phyloP scores from a whole-genome alignment of 1,284 basidiomycete species.

The Rhodotorula sp. region DNA sequence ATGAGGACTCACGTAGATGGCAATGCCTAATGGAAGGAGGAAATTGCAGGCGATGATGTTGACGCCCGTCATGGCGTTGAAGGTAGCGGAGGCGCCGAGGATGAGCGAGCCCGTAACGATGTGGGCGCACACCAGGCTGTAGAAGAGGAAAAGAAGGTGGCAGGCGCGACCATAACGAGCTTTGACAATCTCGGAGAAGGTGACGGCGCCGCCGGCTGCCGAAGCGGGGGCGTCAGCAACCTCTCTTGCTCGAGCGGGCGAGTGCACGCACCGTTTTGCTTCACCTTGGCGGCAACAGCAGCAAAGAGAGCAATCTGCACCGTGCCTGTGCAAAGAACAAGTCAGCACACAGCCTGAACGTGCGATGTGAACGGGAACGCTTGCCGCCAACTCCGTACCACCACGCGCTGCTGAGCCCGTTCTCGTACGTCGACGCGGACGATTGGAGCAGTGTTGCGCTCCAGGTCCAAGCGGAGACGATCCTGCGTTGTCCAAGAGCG shows the following conservation, averaged over 20 bases:
- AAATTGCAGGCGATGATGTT: conserved; percentile 73
- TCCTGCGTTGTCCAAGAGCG: conserved; percentile 47
- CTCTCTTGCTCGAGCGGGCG: conserved; percentile 41
- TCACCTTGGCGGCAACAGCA: conserved; percentile 57
- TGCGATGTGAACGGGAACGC: conserved; percentile 2
- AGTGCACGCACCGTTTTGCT: conserved; percentile 61
- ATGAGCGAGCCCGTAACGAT: conserved; percentile 35
- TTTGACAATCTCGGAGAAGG: conserved; percentile 61
- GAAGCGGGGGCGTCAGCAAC: too few species aligned
- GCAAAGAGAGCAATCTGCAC: conserved; percentile 71
- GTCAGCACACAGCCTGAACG: too few species aligned
- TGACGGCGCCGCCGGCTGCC: not conserved
- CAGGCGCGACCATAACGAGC: conserved; percentile 71
- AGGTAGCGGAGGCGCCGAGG: conserved; percentile 64
- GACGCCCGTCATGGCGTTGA: conserved; percentile 74
- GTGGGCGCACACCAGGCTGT: conserved; percentile 71
- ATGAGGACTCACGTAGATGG: conserved; percentile 47
- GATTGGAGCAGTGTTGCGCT: conserved; percentile 61
- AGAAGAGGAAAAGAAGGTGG: conserved; percentile 76
- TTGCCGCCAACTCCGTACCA: conserved; percentile 60
- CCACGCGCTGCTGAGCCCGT: conserved; percentile 68
- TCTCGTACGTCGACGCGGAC: conserved; percentile 64
- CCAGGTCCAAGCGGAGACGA: conserved; percentile 65
- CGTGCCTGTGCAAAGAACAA: conserved; percentile 46
- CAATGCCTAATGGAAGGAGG: conserved; percentile 65